Evolutionary conservation across 106 monocot genomes (phyloP).

Genomic region (Platanthera zijinensis): DNA sequence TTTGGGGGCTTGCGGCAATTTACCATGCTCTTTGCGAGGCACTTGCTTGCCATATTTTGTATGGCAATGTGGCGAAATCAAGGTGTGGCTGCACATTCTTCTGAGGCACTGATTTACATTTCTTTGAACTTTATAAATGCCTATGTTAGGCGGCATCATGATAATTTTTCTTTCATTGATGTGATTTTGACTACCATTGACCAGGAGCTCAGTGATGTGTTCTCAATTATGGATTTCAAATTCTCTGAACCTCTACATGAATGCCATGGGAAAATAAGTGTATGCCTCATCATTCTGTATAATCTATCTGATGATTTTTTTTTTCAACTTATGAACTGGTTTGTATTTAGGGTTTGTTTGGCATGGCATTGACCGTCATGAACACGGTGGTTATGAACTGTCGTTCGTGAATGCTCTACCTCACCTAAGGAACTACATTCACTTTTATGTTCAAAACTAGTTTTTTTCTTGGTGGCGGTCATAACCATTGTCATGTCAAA

Average conservation of each 20-base stretch:
- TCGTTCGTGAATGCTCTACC: too few species aligned
- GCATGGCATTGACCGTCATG: too few species aligned
- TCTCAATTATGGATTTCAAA: slow-evolving; percentile 74
- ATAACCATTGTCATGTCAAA: too few species aligned
- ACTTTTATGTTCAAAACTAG: not conserved
- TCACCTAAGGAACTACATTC: not conserved
- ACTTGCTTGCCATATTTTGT: slow-evolving; percentile 77
- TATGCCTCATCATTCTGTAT: slow-evolving; percentile 9
- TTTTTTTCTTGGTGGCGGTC: not conserved
- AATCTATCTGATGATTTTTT: not conserved
- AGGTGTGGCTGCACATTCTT: slow-evolving; percentile 35
- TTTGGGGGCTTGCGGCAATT: slow-evolving; percentile 80
- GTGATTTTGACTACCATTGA: not conserved
- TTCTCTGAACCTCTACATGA: slow-evolving; percentile 53
- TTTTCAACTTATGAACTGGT: not conserved
- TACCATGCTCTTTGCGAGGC: slow-evolving; percentile 32
- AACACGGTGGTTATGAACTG: too few species aligned
- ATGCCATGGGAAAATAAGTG: slow-evolving; percentile 66
- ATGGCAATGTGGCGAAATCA: slow-evolving; percentile 81
- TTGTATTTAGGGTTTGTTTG: too few species aligned
- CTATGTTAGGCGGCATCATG: too few species aligned
- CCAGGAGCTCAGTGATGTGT: slow-evolving; percentile 72
- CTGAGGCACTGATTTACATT: not conserved
- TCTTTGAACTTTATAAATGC: not conserved
- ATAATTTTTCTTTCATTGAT: not conserved